phyloP scores from a whole-genome alignment of 176 grass and related monocot species.

The Alopecurus myosuroides region DNA sequence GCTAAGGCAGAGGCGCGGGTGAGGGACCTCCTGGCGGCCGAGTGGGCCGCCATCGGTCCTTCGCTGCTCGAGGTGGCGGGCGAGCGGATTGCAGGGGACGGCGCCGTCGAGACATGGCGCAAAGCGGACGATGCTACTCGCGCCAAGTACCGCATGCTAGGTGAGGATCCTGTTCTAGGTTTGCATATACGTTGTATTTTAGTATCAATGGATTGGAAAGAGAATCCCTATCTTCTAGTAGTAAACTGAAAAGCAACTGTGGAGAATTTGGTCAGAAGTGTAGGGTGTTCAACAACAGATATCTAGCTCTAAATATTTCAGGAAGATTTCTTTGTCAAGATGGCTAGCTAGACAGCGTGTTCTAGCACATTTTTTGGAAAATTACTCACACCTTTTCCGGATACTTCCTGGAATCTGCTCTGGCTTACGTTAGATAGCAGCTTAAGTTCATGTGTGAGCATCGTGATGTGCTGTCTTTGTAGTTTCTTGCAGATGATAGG shows the following conservation, averaged over 20 bases:
- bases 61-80: slow-evolving; percentile 32
- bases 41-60: slow-evolving; percentile 33
- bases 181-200: not conserved
- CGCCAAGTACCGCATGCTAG: slow-evolving; percentile 10
- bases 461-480: not conserved
- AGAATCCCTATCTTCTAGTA: not conserved
- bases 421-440: not conserved
- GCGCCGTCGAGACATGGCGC: slow-evolving; percentile 19
- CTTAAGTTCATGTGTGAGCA: not conserved
- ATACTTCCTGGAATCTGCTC: not conserved
- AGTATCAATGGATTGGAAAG: not conserved
- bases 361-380: not conserved
- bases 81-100: slow-evolving; percentile 29
- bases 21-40: slow-evolving; percentile 23
- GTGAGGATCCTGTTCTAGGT: slow-evolving; percentile 15
- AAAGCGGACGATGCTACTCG: not conserved
- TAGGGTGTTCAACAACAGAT: not conserved
- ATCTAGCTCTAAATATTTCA: not conserved
- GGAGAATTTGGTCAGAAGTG: not conserved
- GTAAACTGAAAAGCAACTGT: not conserved
- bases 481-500: not conserved
- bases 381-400: not conserved
- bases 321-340: not conserved
- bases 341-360: not conserved
- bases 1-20: slow-evolving; percentile 20